phyloP scores from a whole-genome alignment of 768 basidiomycete species.

The Asterophora lycoperdoides region DNA sequence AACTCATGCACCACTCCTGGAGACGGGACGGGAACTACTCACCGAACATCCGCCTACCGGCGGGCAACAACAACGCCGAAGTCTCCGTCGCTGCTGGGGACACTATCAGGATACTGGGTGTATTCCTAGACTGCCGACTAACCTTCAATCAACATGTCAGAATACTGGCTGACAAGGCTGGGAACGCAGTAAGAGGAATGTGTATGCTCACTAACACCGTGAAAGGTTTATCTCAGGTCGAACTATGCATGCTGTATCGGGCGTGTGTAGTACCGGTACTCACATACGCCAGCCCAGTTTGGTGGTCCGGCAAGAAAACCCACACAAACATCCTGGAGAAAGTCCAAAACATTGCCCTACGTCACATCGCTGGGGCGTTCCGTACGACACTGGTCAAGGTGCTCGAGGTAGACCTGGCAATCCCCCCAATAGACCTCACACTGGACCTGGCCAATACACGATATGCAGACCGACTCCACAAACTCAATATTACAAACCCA shows the following conservation, averaged over 20 bases:
- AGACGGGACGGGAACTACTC: background rate
- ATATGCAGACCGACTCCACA: slow-evolving; percentile 23
- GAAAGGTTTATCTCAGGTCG: slow-evolving; percentile 25
- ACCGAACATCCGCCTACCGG: background rate
- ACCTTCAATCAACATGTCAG: slow-evolving; percentile 28
- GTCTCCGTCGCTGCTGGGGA: background rate
- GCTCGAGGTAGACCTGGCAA: slow-evolving; percentile 28
- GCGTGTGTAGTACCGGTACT: too few species aligned
- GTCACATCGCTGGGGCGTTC: slow-evolving; percentile 31
- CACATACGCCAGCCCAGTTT: too few species aligned
- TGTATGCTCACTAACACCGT: slow-evolving; percentile 33
- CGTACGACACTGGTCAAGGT: slow-evolving; percentile 25
- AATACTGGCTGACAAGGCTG: slow-evolving; percentile 20
- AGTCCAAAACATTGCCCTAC: slow-evolving; percentile 26
- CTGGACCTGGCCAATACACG: slow-evolving; percentile 8
- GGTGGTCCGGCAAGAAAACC: too few species aligned
- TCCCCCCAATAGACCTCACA: slow-evolving; percentile 25
- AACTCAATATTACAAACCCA: slow-evolving; percentile 9
- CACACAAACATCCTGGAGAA: too few species aligned
- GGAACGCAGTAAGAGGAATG: slow-evolving; percentile 20
- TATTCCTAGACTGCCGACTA: slow-evolving; percentile 30
- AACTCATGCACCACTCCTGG: slow-evolving; percentile 27
- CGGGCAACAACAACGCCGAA: background rate
- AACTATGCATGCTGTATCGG: slow-evolving; percentile 25
- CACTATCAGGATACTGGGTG: slow-evolving; percentile 29